Evolutionary conservation across 768 basidiomycete genomes (phyloP), one percentile per base, ranked within the genome.

Genomic region (Phaeotremella fagi): DNA sequence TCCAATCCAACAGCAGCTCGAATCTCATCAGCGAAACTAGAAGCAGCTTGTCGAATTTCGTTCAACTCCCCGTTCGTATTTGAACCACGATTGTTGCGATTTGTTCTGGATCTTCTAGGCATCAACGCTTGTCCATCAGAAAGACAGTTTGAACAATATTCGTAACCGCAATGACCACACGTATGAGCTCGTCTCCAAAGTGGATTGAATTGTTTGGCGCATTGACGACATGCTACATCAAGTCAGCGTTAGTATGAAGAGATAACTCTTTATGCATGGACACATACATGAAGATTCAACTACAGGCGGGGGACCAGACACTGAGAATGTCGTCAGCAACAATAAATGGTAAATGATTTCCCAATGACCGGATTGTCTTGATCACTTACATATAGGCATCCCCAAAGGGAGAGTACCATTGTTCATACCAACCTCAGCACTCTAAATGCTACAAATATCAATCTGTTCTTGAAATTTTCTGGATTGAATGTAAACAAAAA

Each of bases 141-240:
- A 15, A 70, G 42, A 42, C 69, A 71, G 35, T 60, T 55, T 22
- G 65, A 65, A 58, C 73, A 74, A 53, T 72, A 72, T 48, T 66
- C 58, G 42, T 71, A 72, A 6, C 73, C 73, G 56, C 73, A 74
- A 38, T 71, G 69, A 43, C 64, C 64, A 50, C 73, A 74, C 6
- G 50, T 46, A 35, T 74, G 68, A 24, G 69, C 46, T 50, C 68
- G 54, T 14, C 73, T 60, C 28, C 64, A 68, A 25, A 74, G 50
- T 2, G 63, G 64, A 50, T 71, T 71, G 61, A 74, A 74, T 5
- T 55, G 54, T 52, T 74, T 74, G 6, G 47, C 59, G 47, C 73
- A 74, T 63, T 66, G 55, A 53, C 71, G 55, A 36, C 73, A 74
- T n/a, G 45, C 71, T 70, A 43, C 29, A 36, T 5, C 7, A 20